These are phyloP conservation scores for Chrysopogon serrulatus DNA, from an alignment of 176 grass and related monocot species.

Conservation along the genomic window DNA sequence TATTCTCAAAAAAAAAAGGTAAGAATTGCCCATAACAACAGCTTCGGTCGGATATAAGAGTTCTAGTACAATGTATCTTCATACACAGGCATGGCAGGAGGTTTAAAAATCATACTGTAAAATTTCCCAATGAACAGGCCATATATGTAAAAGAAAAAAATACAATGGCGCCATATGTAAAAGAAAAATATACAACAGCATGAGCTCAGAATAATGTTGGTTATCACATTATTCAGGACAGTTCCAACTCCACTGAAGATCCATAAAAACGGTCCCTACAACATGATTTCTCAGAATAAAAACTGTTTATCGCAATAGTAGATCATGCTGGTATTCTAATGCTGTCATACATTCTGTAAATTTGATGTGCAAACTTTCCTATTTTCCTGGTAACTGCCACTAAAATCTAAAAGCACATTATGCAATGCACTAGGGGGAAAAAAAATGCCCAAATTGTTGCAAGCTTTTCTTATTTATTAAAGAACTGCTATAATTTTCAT, in stretches of 20 bases:
- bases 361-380: background rate
- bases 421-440: background rate
- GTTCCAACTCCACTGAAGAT: background rate
- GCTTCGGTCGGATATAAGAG: background rate
- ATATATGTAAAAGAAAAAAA: background rate
- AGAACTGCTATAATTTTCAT: too few species aligned
- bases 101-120: background rate
- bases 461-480: background rate
- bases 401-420: background rate
- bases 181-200: background rate
- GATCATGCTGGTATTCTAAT: background rate
- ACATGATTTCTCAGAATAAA: background rate
- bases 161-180: background rate
- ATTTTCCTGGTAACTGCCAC: background rate
- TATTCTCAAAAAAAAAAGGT: too few species aligned
- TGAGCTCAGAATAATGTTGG: background rate
- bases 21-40: too few species aligned
- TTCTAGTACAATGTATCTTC: background rate
- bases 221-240: background rate
- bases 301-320: background rate
- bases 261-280: background rate
- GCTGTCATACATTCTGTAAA: background rate
- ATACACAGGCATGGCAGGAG: background rate
- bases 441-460: background rate
- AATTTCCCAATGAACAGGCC: background rate